phyloP scores from a whole-genome alignment of 1,284 basidiomycete species.

The Leccinum subrobustum region DNA sequence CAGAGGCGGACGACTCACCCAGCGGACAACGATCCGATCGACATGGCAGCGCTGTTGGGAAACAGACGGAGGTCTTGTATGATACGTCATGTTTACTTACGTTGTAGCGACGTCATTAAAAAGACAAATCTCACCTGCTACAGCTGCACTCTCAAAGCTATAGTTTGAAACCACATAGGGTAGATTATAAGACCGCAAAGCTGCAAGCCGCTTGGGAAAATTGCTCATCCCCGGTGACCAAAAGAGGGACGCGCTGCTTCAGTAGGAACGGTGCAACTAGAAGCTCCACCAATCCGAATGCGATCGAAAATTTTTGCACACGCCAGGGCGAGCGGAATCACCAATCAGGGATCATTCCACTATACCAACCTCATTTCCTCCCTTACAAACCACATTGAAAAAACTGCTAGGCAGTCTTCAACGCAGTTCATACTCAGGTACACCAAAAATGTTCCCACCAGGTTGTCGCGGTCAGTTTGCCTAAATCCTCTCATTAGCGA shows the following conservation, averaged over 20 bases:
- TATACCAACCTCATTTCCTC: constrained; percentile 29
- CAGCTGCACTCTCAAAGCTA: constrained; percentile 65
- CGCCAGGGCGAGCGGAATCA: constrained; percentile 34
- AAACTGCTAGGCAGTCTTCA: constrained; percentile 54
- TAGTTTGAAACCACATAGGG: constrained; percentile 88
- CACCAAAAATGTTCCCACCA: constrained; percentile 63
- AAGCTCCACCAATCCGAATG: constrained; percentile 65
- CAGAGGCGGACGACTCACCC: constrained; percentile 43
- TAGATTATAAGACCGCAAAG: constrained; percentile 75
- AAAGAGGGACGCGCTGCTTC: constrained; percentile 63
- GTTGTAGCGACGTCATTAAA: background rate
- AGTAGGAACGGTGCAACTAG: constrained; percentile 63
- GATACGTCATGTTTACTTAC: background rate
- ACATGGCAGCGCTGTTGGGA: constrained; percentile 76
- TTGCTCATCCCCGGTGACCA: constrained; percentile 65
- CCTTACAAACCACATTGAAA: background rate
- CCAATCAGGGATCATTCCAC: constrained; percentile 51
- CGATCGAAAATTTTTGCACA: constrained; percentile 42
- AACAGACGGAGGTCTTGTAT: constrained; percentile 69
- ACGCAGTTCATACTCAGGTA: constrained; percentile 72
- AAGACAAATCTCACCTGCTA: constrained; percentile 43
- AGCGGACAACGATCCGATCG: constrained; percentile 73
- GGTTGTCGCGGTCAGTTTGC: constrained; percentile 25
- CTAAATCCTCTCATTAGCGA: constrained; percentile 6
- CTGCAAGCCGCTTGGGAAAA: constrained; percentile 72